Conservation (phyloP, 1,284 basidiomycete genomes). For the Boletus sp. region DNA sequence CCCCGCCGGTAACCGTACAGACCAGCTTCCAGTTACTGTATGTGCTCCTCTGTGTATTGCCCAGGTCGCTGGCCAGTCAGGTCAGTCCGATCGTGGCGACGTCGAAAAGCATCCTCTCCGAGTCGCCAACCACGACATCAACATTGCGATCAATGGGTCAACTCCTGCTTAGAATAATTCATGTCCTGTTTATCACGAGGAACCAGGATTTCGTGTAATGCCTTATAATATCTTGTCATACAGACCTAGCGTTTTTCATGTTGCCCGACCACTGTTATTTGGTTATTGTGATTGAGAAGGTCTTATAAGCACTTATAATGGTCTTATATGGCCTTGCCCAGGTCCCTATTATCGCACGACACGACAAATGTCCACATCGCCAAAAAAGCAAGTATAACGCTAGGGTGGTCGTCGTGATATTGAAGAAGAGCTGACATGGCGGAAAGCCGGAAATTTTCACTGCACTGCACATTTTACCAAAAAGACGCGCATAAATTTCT, state of each 20-base stretch:
- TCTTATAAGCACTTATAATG: no score
- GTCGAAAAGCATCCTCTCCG: slow-evolving; percentile 66
- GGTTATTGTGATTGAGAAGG: no score
- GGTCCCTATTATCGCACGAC: no score
- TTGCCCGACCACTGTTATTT: no score
- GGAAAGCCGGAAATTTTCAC: slow-evolving; percentile 84
- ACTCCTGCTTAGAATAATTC: slow-evolving; percentile 78
- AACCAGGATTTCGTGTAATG: no score
- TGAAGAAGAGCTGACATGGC: slow-evolving; percentile 80
- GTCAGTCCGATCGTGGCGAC: slow-evolving; percentile 63
- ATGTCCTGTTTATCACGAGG: no score
- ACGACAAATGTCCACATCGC: no score
- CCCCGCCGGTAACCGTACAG: slow-evolving; percentile 78
- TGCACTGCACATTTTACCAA: slow-evolving; percentile 76
- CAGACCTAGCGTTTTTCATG: no score
- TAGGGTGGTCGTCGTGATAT: no score
- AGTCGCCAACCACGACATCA: slow-evolving; percentile 68
- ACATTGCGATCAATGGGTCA: slow-evolving; percentile 83
- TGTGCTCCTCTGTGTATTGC: slow-evolving; percentile 77
- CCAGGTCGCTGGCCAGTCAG: slow-evolving; percentile 81
- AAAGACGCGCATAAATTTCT: slow-evolving; percentile 49
- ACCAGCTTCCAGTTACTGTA: slow-evolving; percentile 84
- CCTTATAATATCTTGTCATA: no score
- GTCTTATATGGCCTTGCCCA: no score
- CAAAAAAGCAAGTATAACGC: no score